Base-by-base conservation (phyloP, 306 rosid genomes). In the Citrullus mucosospermus region DNA sequence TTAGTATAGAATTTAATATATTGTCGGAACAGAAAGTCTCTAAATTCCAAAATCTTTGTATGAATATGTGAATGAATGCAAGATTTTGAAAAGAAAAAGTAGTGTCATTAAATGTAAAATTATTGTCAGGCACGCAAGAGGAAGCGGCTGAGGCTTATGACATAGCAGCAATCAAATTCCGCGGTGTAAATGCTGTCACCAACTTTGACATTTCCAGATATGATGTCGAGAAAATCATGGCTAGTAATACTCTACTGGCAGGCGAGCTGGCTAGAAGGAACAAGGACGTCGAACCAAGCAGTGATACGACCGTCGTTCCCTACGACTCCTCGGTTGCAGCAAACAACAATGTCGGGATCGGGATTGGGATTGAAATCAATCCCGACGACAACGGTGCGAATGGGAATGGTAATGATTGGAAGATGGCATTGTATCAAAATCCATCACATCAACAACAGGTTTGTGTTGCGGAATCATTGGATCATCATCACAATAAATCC, bases 91-190 rank as follows among this genome's bases (percentile, higher is more conserved):
- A 56, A 36, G 11, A 4, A 8, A 43, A 43, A 44, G 57, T 53
- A 12, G 57, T 76, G 30, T 38, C 32, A 20, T 76, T 50, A 32
- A 50, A 15, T 74, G 61, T 22, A 7, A 36, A 16, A 11, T 0
- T 13, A 6, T 38, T 72, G 58, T 76, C 76, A 79, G 81, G 81
- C 81, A 79, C 81, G 39, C 81, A 79, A 68, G 77, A 79, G 81
- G 77, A 79, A 79, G 81, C 81, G 9, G 81, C 81, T 9, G 81
- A 79, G 73, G 81, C 81, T 11, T 79, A 79, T 22, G 81, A 79
- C 76, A 68, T 79, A 0, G 81, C 81, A 36, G 81, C 81, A n/a
- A 69, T 79, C 65, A 79, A 68, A 69, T 79, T 79, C 76, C 81
- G 81, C n/a, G 81, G 81, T 9, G 56, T 79, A 53, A 79, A 67